Conservation (phyloP, 805 yeast species). For the Kuraishia ogatae region DNA sequence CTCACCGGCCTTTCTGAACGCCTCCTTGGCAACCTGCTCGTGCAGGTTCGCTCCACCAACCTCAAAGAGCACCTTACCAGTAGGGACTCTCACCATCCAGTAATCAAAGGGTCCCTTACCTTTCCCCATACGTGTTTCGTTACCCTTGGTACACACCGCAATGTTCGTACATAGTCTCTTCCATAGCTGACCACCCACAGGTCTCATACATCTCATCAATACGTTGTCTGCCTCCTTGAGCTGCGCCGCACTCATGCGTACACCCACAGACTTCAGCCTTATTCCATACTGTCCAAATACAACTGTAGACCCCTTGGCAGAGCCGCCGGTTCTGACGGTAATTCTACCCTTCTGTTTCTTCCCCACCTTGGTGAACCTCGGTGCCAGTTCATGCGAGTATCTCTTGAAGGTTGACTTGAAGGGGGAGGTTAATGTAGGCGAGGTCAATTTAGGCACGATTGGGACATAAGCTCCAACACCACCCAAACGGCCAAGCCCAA, state of each 20-base stretch:
- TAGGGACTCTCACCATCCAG: constrained; percentile 95
- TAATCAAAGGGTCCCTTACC: constrained; percentile 97
- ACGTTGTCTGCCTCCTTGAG: constrained; percentile 86
- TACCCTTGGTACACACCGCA: constrained; percentile 94
- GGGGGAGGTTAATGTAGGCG: constrained; percentile 1
- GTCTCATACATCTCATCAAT: constrained; percentile 75
- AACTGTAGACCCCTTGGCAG: constrained; percentile 77
- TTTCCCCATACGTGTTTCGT: constrained; percentile 99
- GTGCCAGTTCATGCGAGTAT: constrained; percentile 66
- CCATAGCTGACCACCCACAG: constrained; percentile 65
- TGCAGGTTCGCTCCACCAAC: constrained; percentile 63
- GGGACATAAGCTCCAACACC: background rate
- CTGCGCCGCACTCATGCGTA: constrained; percentile 79
- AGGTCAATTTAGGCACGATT: background rate
- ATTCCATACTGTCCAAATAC: constrained; percentile 81
- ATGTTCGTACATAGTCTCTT: constrained; percentile 77
- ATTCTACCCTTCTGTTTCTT: constrained; percentile 94
- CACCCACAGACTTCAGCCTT: constrained; percentile 82
- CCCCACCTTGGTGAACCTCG: constrained; percentile 54
- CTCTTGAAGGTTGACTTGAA: constrained; percentile 19
- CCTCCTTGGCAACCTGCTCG: constrained; percentile 84
- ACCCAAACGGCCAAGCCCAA: background rate
- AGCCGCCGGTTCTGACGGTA: constrained; percentile 90
- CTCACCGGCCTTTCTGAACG: constrained; percentile 80
- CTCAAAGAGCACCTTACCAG: constrained; percentile 89